These are phyloP conservation scores for Trichoderma pleuroti DNA, from an alignment of 2,329 filamentous ascomycete species.

Conservation along the genomic window DNA sequence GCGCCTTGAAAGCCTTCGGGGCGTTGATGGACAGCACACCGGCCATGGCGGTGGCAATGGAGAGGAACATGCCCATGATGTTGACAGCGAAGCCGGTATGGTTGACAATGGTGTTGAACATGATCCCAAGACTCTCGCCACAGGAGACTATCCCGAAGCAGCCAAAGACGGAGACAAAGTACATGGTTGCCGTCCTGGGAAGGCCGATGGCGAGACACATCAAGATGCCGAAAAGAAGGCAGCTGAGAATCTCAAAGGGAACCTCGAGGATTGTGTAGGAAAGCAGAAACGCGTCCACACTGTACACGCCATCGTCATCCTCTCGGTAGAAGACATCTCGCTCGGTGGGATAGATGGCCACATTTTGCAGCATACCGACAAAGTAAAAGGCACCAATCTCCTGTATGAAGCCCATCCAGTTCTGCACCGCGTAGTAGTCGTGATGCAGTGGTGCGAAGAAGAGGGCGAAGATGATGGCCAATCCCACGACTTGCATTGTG, in stretches of 20 bases:
- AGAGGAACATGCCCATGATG: constrained; percentile 65
- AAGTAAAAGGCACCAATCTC: constrained; percentile 70
- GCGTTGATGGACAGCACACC: constrained; percentile 69
- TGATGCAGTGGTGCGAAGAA: constrained; percentile 70
- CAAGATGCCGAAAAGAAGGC: constrained; percentile 62
- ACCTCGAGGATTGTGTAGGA: constrained; percentile 68
- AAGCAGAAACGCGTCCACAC: constrained; percentile 65
- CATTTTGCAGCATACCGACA: constrained; percentile 75
- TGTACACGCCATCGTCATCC: constrained; percentile 68
- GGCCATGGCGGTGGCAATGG: constrained; percentile 67
- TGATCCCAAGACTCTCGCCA: constrained; percentile 71
- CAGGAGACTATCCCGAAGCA: constrained; percentile 72
- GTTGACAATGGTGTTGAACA: constrained; percentile 72
- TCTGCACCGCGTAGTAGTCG: constrained; percentile 68
- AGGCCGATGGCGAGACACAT: constrained; percentile 63
- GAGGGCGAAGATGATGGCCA: constrained; percentile 59
- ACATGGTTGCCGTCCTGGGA: constrained; percentile 58
- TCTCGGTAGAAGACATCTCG: constrained; percentile 75
- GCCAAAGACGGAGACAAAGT: constrained; percentile 65
- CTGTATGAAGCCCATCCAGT: constrained; percentile 68
- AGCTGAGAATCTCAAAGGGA: constrained; percentile 65
- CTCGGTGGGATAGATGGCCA: constrained; percentile 68
- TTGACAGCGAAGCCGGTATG: constrained; percentile 76
- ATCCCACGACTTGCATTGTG: constrained; percentile 62
- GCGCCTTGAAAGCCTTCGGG: constrained; percentile 59